A percentile compares a stretch with the other conserved stretches of the same genome.
phyloP scores from a whole-genome alignment of 2,329 filamentous ascomycete genomes.

The Sporothrix inflata region DNA sequence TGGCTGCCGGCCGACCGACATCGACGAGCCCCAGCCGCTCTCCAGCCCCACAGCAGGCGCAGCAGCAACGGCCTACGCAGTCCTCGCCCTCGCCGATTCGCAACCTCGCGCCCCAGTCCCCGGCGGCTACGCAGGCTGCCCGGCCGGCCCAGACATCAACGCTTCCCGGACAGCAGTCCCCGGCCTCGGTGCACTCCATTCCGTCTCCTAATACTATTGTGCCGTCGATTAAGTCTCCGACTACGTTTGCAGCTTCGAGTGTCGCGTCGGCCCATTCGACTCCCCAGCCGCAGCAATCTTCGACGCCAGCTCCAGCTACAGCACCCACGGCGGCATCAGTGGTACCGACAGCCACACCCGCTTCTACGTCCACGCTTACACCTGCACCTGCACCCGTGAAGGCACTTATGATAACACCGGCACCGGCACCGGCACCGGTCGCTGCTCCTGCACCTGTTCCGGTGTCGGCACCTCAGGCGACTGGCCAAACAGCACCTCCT shows the following conservation, averaged over 20 bases:
- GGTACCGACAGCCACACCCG: background rate
- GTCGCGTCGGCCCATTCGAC: background rate
- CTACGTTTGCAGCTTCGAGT: background rate
- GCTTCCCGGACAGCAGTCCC: background rate
- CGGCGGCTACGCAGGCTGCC: background rate
- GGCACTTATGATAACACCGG: background rate
- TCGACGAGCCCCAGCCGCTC: background rate
- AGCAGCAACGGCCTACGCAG: conserved; percentile 4
- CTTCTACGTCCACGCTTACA: background rate
- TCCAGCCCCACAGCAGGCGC: background rate
- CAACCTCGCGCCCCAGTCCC: background rate
- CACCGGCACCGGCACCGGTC: background rate
- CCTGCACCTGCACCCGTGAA: background rate
- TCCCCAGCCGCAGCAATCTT: background rate
- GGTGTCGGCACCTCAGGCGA: background rate
- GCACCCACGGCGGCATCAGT: background rate
- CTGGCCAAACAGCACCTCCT: background rate
- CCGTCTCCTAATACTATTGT: background rate
- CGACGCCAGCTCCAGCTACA: background rate
- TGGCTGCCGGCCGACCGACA: background rate
- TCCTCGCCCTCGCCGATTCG: background rate
- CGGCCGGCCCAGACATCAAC: background rate
- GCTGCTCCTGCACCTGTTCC: background rate
- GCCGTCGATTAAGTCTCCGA: background rate
- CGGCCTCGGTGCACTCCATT: background rate